phyloP scores from a whole-genome alignment of 129 eudicot species.

The Helichrysum umbraculigerum region DNA sequence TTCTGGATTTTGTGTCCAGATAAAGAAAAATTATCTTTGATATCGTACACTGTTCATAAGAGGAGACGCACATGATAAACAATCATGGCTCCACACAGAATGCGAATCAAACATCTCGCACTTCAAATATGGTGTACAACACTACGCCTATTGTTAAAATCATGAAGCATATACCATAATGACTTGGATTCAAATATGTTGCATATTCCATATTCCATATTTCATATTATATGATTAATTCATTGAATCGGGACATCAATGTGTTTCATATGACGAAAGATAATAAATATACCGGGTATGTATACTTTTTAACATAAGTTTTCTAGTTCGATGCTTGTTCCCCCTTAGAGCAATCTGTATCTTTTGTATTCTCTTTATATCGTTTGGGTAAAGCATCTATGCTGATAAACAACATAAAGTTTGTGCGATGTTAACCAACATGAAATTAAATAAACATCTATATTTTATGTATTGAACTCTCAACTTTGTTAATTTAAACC shows the following conservation, averaged over 20 bases:
- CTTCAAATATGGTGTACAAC: background rate
- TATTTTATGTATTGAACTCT: no score
- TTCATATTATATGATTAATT: background rate
- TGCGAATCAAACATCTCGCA: no score
- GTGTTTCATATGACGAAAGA: background rate
- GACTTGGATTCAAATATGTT: background rate
- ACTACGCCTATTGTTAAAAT: background rate
- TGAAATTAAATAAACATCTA: no score
- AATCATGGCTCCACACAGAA: no score
- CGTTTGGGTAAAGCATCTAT: no score
- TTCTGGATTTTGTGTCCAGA: background rate
- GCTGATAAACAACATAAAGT: no score
- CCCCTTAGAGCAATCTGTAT: no score
- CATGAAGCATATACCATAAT: constrained; percentile 2
- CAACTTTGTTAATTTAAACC: no score
- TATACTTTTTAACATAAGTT: background rate
- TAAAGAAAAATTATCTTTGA: background rate
- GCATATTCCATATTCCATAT: background rate
- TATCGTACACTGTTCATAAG: background rate
- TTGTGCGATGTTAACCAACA: no score
- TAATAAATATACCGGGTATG: background rate
- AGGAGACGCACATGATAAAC: background rate
- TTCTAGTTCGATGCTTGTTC: no score
- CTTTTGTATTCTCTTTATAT: no score
- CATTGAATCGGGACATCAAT: background rate